phyloP scores from a whole-genome alignment of 2,329 filamentous ascomycete species.

The Xylaria sp. region DNA sequence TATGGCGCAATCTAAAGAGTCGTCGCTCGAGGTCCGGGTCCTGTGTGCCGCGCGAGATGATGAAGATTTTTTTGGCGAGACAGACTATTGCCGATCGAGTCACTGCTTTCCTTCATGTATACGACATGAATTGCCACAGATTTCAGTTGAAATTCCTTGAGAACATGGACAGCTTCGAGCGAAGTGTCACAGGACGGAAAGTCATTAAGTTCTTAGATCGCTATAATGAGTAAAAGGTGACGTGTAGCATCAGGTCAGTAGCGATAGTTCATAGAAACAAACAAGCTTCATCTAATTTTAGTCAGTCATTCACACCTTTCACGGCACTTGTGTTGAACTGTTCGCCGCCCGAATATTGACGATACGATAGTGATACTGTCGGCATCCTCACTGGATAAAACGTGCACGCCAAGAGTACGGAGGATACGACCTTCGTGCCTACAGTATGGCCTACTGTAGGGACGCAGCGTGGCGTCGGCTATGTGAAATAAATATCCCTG shows the following conservation, averaged over 20 bases:
- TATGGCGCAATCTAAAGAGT: constrained; percentile 29
- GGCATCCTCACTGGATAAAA: not conserved
- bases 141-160: constrained; percentile 20
- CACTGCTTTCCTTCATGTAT: constrained; percentile 11
- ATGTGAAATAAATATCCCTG: too few species aligned
- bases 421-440: too few species aligned
- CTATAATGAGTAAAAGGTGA: not conserved
- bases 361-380: not conserved
- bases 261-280: not conserved
- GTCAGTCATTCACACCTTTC: not conserved
- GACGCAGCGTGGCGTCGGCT: too few species aligned
- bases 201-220: constrained; percentile 28
- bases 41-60: constrained; percentile 9
- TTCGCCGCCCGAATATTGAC: not conserved
- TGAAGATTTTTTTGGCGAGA: not conserved
- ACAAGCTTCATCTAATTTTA: not conserved
- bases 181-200: constrained; percentile 25
- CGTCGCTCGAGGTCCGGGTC: constrained; percentile 19
- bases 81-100: not conserved
- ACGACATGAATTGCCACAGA: constrained; percentile 11
- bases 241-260: not conserved
- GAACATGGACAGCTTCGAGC: constrained; percentile 19
- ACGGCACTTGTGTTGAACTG: not conserved
- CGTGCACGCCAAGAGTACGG: not conserved
- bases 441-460: too few species aligned